Conservation (phyloP, 2,329 filamentous ascomycete genomes). For the Lecanicillium sp. region DNA sequence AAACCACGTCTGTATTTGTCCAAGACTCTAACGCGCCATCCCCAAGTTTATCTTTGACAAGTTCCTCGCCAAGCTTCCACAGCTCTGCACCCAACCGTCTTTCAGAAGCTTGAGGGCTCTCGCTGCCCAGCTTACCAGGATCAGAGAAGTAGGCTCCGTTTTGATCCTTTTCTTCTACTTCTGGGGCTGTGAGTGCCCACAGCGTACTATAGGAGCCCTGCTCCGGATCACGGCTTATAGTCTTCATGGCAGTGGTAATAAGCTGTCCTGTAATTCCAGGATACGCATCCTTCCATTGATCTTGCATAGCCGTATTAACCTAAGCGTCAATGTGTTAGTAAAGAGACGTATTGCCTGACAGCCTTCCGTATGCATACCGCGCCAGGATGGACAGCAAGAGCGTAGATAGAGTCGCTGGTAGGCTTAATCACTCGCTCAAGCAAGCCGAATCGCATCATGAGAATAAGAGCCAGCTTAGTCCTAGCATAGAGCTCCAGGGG, state of each 20-base stretch:
- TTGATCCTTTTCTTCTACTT: constrained; percentile 35
- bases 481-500: constrained; percentile 33
- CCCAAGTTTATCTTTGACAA: constrained; percentile 36
- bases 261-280: constrained; percentile 35
- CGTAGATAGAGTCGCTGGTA: constrained; percentile 35
- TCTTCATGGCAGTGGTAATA: constrained; percentile 28
- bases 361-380: constrained; percentile 23
- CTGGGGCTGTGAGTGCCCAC: constrained; percentile 35
- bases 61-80: constrained; percentile 33
- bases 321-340: constrained; percentile 14
- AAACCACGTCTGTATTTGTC: not conserved
- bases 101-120: constrained; percentile 33
- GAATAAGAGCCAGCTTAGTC: constrained; percentile 37
- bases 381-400: constrained; percentile 36
- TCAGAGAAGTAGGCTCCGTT: constrained; percentile 40
- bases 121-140: constrained; percentile 31
- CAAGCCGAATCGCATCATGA: constrained; percentile 37
- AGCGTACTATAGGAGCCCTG: constrained; percentile 39
- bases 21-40: constrained; percentile 26
- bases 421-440: constrained; percentile 35
- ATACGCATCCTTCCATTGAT: constrained; percentile 41
- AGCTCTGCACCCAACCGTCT: constrained; percentile 30
- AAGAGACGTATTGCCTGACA: not conserved
- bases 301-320: constrained; percentile 39
- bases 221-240: constrained; percentile 30